These are phyloP conservation scores for Globisporangium perplexum DNA, from an alignment of 352 stramenopile genomes.

Conservation along the genomic window DNA sequence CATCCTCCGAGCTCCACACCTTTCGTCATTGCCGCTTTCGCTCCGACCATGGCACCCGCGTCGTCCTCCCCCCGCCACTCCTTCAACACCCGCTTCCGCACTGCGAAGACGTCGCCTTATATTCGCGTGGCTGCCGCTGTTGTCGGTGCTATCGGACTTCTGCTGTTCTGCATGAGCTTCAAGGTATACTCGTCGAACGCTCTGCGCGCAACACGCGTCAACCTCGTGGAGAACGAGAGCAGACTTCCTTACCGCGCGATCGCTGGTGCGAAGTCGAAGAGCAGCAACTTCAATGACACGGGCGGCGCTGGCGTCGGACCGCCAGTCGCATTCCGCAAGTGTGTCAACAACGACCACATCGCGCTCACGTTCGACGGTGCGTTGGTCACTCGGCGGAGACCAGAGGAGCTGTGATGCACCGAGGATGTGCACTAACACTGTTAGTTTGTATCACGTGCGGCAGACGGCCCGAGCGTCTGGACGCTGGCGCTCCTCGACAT, in stretches of 20 bases:
- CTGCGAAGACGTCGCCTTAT: neutral
- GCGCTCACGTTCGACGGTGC: conserved; percentile 9
- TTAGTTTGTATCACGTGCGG: neutral
- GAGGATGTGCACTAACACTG: neutral
- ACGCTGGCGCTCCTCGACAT: conserved; percentile 6
- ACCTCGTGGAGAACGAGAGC: neutral
- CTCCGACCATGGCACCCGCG: neutral
- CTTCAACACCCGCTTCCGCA: neutral
- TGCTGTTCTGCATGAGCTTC: neutral
- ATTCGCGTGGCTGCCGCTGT: neutral
- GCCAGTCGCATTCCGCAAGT: neutral
- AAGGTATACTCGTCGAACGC: neutral
- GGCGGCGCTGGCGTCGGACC: neutral
- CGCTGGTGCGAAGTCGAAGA: neutral
- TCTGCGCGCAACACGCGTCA: neutral
- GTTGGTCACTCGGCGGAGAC: neutral
- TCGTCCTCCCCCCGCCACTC: neutral
- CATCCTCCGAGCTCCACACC: too few species aligned
- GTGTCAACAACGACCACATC: conserved; percentile 8
- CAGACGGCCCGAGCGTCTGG: conserved; percentile 5
- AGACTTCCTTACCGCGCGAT: neutral
- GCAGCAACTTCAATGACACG: neutral
- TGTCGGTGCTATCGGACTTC: neutral
- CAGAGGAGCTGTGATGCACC: neutral
- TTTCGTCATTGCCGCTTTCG: neutral